These are phyloP conservation scores for Fusarium nurragi DNA, from an alignment of 2,329 filamentous ascomycete genomes.

Conservation along the genomic window DNA sequence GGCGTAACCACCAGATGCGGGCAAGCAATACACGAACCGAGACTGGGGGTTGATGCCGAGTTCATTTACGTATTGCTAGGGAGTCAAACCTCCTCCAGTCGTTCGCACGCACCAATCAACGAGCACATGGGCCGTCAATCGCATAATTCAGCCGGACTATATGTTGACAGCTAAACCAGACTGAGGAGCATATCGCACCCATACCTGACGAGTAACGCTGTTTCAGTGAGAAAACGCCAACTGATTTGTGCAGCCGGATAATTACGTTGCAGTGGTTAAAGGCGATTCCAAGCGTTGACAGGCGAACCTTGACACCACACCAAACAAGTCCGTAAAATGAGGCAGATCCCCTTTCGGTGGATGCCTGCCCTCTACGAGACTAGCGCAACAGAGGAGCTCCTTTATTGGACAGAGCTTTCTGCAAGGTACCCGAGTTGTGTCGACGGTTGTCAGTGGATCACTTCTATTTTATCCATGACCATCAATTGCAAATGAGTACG, in stretches of 20 bases:
- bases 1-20: constrained; percentile 29
- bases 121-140: not conserved
- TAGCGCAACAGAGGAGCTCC: constrained; percentile 20
- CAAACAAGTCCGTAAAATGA: constrained; percentile 40
- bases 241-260: constrained; percentile 25
- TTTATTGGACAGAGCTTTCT: constrained; percentile 34
- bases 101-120: constrained; percentile 21
- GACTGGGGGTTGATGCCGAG: constrained; percentile 14
- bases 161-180: constrained; percentile 12
- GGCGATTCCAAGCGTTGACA: constrained; percentile 32
- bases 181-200: constrained; percentile 4
- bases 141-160: constrained; percentile 7
- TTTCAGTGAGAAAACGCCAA: constrained; percentile 9
- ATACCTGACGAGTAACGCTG: not conserved
- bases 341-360: constrained; percentile 39
- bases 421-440: constrained; percentile 40
- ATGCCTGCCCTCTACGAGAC: constrained; percentile 11
- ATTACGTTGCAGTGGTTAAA: constrained; percentile 17
- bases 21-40: constrained; percentile 20
- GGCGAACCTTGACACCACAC: constrained; percentile 31
- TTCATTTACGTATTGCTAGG: constrained; percentile 3
- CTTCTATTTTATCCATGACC: not conserved
- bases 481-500: not conserved
- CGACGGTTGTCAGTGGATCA: constrained; percentile 27
- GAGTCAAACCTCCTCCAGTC: not conserved